Evolutionary conservation across 345 rosid genomes (phyloP).

Genomic region (Aquilaria sinensis): DNA sequence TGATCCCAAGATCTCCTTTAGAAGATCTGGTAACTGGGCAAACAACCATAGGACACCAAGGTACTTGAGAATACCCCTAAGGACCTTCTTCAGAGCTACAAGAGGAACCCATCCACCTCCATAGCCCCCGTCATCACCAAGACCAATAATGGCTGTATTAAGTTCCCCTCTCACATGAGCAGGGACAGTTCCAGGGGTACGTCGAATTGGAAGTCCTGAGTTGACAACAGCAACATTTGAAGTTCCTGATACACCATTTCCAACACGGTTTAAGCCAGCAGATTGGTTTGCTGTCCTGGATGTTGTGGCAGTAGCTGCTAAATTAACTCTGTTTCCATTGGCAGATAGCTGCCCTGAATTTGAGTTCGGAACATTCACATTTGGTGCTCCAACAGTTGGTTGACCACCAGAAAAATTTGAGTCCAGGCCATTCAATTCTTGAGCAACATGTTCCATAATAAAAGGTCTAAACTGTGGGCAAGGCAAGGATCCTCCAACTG

Average conservation of each 20-base stretch:
- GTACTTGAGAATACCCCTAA: slow-evolving; percentile 92
- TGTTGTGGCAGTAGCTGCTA: slow-evolving; percentile 51
- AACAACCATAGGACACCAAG: slow-evolving; percentile 98
- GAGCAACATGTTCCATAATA: slow-evolving; percentile 99
- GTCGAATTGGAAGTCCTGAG: slow-evolving; percentile 72
- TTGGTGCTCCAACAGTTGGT: slow-evolving; percentile 49
- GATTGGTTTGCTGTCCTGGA: slow-evolving; percentile 56
- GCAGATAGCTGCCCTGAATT: slow-evolving; percentile 45
- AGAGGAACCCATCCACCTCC: slow-evolving; percentile 99
- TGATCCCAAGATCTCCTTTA: slow-evolving; percentile 92
- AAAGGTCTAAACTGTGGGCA: slow-evolving; percentile 99
- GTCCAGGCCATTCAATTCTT: slow-evolving; percentile 89
- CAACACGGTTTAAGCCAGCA: slow-evolving; percentile 66
- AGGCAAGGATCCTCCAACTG: slow-evolving; percentile 93
- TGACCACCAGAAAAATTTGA: slow-evolving; percentile 65
- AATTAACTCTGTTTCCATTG: slow-evolving; percentile 67
- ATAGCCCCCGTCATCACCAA: slow-evolving; percentile 99
- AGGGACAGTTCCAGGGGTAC: slow-evolving; percentile 76
- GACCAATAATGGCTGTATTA: slow-evolving; percentile 94
- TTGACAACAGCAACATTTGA: slow-evolving; percentile 47
- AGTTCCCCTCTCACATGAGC: slow-evolving; percentile 94
- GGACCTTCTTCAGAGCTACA: slow-evolving; percentile 96
- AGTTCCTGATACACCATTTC: slow-evolving; percentile 56
- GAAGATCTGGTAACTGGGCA: slow-evolving; percentile 87
- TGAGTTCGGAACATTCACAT: slow-evolving; percentile 33